Conservation (phyloP, 2,329 filamentous ascomycete genomes). For the Bipolaris sorokiniana region DNA sequence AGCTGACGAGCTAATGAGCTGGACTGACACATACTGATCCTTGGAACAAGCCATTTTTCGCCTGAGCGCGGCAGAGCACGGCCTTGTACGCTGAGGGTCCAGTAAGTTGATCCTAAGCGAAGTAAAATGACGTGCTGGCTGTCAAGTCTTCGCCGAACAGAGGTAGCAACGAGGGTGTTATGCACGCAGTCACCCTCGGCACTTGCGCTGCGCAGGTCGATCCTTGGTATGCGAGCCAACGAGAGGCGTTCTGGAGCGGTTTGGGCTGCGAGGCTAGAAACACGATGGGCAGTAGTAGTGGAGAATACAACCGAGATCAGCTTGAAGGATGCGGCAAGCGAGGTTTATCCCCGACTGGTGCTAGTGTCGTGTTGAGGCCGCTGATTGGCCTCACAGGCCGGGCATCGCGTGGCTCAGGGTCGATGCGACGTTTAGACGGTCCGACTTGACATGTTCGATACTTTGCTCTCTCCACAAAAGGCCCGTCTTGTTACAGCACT, state of each 20-base stretch:
- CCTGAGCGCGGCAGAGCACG: not conserved
- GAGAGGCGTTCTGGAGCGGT: not conserved
- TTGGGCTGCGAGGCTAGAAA: constrained; percentile 10
- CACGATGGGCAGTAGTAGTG: constrained; percentile 9
- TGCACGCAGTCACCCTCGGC: not conserved
- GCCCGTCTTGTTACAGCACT: constrained; percentile 13
- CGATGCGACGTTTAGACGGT: constrained; percentile 15
- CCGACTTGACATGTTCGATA: constrained; percentile 16
- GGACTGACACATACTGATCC: not conserved
- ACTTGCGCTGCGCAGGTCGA: not conserved
- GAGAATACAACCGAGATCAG: constrained; percentile 13
- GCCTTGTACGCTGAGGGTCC: not conserved
- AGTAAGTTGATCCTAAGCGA: no score
- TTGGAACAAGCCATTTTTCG: not conserved
- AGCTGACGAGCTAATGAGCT: not conserved
- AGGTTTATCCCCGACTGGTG: constrained; percentile 4
- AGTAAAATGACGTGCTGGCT: not conserved
- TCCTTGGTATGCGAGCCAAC: not conserved
- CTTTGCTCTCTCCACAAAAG: constrained; percentile 10
- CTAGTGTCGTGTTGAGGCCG: not conserved
- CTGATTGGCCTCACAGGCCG: constrained; percentile 15
- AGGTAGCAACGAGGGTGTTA: not conserved
- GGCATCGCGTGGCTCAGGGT: constrained; percentile 9
- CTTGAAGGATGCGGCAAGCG: constrained; percentile 9
- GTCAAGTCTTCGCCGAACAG: no score